phyloP scores from a whole-genome alignment of 2,329 filamentous ascomycete species.

The Xylaria sp. region DNA sequence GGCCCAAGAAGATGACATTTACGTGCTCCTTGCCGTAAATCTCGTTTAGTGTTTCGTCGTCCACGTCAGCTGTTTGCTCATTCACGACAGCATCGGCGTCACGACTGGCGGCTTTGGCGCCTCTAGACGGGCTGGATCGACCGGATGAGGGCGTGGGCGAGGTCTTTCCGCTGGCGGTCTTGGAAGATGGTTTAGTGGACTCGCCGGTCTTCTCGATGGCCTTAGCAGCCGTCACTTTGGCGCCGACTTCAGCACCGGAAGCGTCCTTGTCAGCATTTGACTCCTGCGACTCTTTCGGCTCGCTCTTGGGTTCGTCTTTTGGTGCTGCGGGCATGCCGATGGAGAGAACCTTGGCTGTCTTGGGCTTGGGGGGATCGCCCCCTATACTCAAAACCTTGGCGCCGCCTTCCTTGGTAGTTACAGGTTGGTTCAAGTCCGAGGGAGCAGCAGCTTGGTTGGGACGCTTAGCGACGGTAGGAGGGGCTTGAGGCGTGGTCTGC shows the following conservation, averaged over 20 bases:
- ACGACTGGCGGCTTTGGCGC: conserved; percentile 64
- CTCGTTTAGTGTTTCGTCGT: conserved; percentile 81
- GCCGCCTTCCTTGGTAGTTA: conserved; percentile 65
- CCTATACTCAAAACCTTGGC: conserved; percentile 74
- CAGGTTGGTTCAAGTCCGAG: conserved; percentile 61
- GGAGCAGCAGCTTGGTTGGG: conserved; percentile 60
- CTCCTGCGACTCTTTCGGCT: conserved; percentile 48
- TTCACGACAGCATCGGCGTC: conserved; percentile 86
- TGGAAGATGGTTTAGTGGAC: conserved; percentile 55
- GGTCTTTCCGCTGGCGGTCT: conserved; percentile 73
- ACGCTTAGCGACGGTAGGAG: conserved; percentile 73
- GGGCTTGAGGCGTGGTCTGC: conserved; percentile 50
- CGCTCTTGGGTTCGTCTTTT: conserved; percentile 63
- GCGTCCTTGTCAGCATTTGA: conserved; percentile 52
- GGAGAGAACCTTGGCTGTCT: conserved; percentile 77
- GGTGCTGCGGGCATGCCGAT: conserved; percentile 71
- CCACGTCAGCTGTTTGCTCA: conserved; percentile 80
- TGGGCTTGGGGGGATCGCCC: conserved; percentile 63
- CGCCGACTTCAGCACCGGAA: conserved; percentile 66
- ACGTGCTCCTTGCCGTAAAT: conserved; percentile 94
- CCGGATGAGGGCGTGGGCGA: conserved; percentile 87
- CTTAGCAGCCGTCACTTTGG: conserved; percentile 88
- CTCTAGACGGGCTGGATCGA: conserved; percentile 80
- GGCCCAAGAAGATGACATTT: conserved; percentile 97
- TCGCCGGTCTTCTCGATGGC: conserved; percentile 92